phyloP scores from a whole-genome alignment of 2,329 filamentous ascomycete genomes.

The Magnaporthales sp. region DNA sequence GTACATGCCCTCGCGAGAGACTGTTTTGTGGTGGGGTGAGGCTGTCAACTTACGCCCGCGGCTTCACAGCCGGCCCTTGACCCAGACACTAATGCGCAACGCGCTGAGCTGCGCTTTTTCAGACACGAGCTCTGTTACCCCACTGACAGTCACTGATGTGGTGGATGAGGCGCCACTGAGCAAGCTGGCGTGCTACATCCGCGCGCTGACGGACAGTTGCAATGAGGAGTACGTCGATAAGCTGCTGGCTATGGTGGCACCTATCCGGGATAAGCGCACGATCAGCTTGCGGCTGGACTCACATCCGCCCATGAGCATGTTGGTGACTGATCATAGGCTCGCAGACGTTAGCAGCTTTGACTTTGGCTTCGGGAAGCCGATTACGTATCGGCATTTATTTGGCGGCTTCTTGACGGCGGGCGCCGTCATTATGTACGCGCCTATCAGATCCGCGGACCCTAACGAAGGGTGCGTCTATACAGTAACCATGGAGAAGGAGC shows the following conservation, averaged over 20 bases:
- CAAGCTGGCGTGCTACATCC: constrained; percentile 25
- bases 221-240: constrained; percentile 21
- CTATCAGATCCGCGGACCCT: too few relatives aligned
- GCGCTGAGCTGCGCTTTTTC: constrained; percentile 19
- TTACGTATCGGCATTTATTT: constrained; percentile 22
- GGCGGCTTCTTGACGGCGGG: constrained; percentile 4
- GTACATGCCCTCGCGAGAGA: constrained; percentile 19
- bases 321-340: constrained; percentile 27
- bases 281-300: constrained; percentile 24
- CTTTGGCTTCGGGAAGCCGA: constrained; percentile 27
- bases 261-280: constrained; percentile 25
- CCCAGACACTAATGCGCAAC: constrained; percentile 24
- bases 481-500: too few relatives aligned
- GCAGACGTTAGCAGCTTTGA: constrained; percentile 18
- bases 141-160: constrained; percentile 21
- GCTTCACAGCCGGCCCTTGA: constrained; percentile 20
- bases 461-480: too few relatives aligned
- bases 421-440: too few relatives aligned
- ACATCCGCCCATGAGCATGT: constrained; percentile 24
- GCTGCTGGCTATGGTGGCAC: constrained; percentile 21
- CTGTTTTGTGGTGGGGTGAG: constrained; percentile 22
- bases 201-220: constrained; percentile 24
- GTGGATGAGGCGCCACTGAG: constrained; percentile 24
- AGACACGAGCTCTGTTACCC: constrained; percentile 13
- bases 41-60: constrained; percentile 28